Percentiles rank a stretch among this genome's conserved stretches.
Evolutionary conservation across 768 basidiomycete species (phyloP).

Genomic region (Clitopilus passeckerianus): DNA sequence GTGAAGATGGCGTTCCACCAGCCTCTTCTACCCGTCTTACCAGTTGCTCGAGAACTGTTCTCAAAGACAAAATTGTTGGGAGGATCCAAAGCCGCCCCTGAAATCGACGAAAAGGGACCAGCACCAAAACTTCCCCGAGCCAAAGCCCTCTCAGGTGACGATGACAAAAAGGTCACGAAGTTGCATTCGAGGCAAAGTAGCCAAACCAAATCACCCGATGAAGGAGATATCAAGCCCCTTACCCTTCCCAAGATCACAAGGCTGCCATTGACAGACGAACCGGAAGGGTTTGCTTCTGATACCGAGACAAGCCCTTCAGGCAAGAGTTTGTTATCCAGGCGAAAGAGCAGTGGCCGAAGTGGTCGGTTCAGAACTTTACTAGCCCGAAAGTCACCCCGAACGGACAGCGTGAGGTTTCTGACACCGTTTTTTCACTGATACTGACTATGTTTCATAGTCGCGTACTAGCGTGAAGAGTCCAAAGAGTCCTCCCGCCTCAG

Average conservation of each 20-base stretch:
- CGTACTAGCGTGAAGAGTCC: background rate
- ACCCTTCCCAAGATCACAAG: constrained; percentile 19
- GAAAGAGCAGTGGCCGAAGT: constrained; percentile 9
- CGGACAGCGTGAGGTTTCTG: background rate
- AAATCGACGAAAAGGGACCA: constrained; percentile 22
- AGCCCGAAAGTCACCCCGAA: constrained; percentile 6
- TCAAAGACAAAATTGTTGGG: constrained; percentile 73
- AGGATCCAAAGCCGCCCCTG: constrained; percentile 30
- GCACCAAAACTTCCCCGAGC: constrained; percentile 25
- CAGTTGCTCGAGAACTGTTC: constrained; percentile 73
- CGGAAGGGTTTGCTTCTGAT: constrained; percentile 25
- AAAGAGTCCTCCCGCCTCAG: background rate
- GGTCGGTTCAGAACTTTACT: background rate
- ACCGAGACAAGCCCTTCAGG: constrained; percentile 10
- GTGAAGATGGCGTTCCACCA: constrained; percentile 81
- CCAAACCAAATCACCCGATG: constrained; percentile 16
- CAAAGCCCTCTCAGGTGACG: constrained; percentile 11
- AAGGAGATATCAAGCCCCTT: constrained; percentile 18
- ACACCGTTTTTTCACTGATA: background rate
- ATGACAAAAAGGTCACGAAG: constrained; percentile 8
- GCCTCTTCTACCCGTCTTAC: constrained; percentile 70
- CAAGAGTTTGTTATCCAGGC: constrained; percentile 10
- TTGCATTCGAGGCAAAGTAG: constrained; percentile 3
- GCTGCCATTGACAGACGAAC: constrained; percentile 33
- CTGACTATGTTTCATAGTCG: background rate